Base-by-base conservation (phyloP, 2,329 filamentous ascomycete species). In the Beauveria bassiana region DNA sequence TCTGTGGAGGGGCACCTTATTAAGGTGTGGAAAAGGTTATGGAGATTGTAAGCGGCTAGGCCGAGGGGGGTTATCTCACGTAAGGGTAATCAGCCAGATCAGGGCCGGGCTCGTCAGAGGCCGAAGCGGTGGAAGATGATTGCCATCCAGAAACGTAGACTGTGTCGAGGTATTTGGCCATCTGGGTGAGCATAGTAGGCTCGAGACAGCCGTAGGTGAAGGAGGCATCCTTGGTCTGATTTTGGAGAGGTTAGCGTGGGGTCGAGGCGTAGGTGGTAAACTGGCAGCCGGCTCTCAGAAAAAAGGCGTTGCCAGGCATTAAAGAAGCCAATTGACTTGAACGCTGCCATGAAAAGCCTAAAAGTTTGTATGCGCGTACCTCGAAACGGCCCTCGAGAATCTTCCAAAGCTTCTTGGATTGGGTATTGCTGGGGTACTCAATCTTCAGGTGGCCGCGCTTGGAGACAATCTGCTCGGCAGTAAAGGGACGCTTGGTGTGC, bases 131-230 rank as follows among this genome's bases (percentile, higher is more conserved):
- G 26, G 93, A 97, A 1, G 93, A 98, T 66, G 91, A 96, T 78
- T 99, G 95, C 95, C 95, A 99, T 66, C 95, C 95, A 60, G 95
- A 98, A 65, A 99, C 95, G 75, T 99, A 99, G 73, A 99, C 91
- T 40, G 95, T 99, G 73, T 99, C 95, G 65, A 99, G 83, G 76
- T 96, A 98, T 78, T 98, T 96, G 70, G 93, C 93, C 95, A 99
- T 99, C 77, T 99, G 95, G 31, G 95, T 98, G 73, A 99, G 85
- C 90, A 97, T 97, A 61, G 96, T 96, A 12, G 95, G 95, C 73
- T 99, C 95, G 66, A 99, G 82, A 78, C 95, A 98, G 71, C 95
- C 95, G 73, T 97, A 99, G 62, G 95, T 99, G 79, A 88, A 96
- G 77, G 91, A 96, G 53, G 90, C 90, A 71, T 95, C 89, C 70